phyloP scores from a whole-genome alignment of 805 yeast species.

The Maudiozyma barnettii region DNA sequence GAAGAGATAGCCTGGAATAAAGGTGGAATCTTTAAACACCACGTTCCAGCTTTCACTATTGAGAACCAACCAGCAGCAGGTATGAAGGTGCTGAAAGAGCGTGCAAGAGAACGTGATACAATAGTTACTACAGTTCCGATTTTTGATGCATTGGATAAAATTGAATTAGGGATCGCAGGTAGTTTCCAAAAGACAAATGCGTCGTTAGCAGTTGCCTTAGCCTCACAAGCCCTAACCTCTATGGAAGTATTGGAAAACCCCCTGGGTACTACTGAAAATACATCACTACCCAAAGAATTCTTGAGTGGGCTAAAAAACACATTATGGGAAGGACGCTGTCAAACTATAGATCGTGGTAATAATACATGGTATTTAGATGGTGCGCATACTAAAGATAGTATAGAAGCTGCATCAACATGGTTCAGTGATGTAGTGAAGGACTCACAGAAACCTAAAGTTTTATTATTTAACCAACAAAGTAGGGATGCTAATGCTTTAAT shows the following conservation, averaged over 20 bases:
- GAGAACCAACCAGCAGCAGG: conserved; percentile 47
- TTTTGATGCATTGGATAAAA: conserved; percentile 29
- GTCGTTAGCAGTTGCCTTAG: conserved; percentile 69
- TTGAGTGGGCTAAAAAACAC: conserved; percentile 54
- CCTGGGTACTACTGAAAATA: conserved; percentile 6
- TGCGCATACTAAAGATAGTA: conserved; percentile 88
- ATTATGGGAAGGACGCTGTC: conserved; percentile 95
- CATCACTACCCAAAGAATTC: conserved; percentile 39
- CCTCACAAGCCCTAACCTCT: conserved; percentile 46
- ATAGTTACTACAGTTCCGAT: conserved; percentile 44
- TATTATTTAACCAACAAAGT: conserved; percentile 90
- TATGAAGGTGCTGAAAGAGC: conserved; percentile 43
- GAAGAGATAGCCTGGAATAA: conserved; percentile 94
- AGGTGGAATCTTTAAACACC: conserved; percentile 78
- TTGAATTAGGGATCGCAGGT: conserved; percentile 67
- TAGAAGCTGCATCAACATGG: conserved; percentile 79
- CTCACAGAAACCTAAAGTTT: conserved; percentile 32
- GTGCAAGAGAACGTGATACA: conserved; percentile 59
- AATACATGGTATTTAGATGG: conserved; percentile 86
- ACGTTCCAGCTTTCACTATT: conserved; percentile 59
- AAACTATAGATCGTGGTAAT: conserved; percentile 41
- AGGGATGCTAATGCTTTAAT: conserved; percentile 70
- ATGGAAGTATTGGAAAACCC: conserved; percentile 35
- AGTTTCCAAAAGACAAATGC: conserved; percentile 82
- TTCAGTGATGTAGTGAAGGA: conserved; percentile 31